Percentiles rank a stretch among this genome's conserved stretches.
Evolutionary conservation across 257 asterid species (phyloP).

Genomic region (Solanum gracilifrons): DNA sequence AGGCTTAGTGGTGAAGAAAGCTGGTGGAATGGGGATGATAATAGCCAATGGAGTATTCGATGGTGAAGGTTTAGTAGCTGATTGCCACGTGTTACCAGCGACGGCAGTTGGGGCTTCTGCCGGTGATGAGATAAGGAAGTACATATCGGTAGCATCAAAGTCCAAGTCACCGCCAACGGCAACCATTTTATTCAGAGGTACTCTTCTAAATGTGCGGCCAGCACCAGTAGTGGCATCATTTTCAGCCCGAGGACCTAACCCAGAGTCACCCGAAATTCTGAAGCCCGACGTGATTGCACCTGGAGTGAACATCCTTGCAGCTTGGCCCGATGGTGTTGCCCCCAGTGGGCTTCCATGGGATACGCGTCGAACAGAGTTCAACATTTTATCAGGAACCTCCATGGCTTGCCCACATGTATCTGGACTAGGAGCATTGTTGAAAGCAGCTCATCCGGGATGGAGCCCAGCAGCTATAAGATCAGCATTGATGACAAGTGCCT

Average conservation of each 20-base stretch:
- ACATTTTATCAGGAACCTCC: slow-evolving; percentile 75
- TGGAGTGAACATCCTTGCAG: slow-evolving; percentile 80
- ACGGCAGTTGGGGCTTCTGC: slow-evolving; percentile 58
- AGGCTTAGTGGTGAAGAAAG: slow-evolving; percentile 81
- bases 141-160: slow-evolving; percentile 29
- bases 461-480: slow-evolving; percentile 85
- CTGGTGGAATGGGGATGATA: slow-evolving; percentile 84
- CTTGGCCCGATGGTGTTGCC: slow-evolving; percentile 72
- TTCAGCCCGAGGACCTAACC: slow-evolving; percentile 84
- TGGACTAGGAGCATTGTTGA: slow-evolving; percentile 68
- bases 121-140: slow-evolving; percentile 60
- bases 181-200: slow-evolving; percentile 55
- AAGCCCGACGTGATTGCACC: slow-evolving; percentile 92
- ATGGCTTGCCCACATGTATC: slow-evolving; percentile 95
- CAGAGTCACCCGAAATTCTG: slow-evolving; percentile 65
- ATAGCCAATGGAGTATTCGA: slow-evolving; percentile 75
- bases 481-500: slow-evolving; percentile 85
- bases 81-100: slow-evolving; percentile 78
- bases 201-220: slow-evolving; percentile 54
- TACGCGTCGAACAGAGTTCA: slow-evolving; percentile 60
- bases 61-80: slow-evolving; percentile 83
- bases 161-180: slow-evolving; percentile 36
- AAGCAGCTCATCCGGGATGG: slow-evolving; percentile 94
- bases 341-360: slow-evolving; percentile 67
- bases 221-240: slow-evolving; percentile 86